Evolutionary conservation across 2,329 filamentous ascomycete genomes (phyloP).

Genomic region (Xylaria sp.): DNA sequence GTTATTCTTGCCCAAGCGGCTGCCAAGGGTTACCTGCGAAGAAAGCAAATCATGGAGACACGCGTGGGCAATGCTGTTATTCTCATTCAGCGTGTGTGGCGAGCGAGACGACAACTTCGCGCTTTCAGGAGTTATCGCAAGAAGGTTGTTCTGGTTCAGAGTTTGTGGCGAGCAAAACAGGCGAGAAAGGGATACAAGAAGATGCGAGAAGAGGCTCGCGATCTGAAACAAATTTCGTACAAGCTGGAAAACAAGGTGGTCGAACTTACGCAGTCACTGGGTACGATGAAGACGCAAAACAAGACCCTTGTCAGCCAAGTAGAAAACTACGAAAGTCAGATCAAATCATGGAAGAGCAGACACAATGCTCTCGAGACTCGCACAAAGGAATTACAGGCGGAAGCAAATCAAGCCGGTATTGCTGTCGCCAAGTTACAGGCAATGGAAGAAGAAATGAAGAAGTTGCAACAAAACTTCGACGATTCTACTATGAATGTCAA

Average conservation of each 20-base stretch:
- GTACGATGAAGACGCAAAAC: constrained; percentile 93
- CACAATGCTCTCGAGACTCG: constrained; percentile 90
- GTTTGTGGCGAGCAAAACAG: constrained; percentile 85
- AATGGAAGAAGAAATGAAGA: constrained; percentile 96
- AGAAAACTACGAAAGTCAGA: constrained; percentile 93
- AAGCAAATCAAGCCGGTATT: constrained; percentile 98
- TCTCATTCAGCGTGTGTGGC: constrained; percentile 91
- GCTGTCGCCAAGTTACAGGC: constrained; percentile 87
- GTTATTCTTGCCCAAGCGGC: constrained; percentile 88
- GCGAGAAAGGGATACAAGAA: constrained; percentile 89
- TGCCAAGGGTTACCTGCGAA: constrained; percentile 90
- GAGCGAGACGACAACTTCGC: constrained; percentile 79
- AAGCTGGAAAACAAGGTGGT: constrained; percentile 99
- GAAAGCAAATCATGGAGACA: constrained; percentile 93
- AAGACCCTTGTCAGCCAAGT: constrained; percentile 88
- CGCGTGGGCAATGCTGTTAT: constrained; percentile 90
- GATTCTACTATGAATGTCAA: constrained; percentile 93
- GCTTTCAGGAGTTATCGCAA: constrained; percentile 89
- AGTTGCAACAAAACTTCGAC: constrained; percentile 86
- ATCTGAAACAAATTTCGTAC: constrained; percentile 99
- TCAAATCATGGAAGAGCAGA: constrained; percentile 94
- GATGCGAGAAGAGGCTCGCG: constrained; percentile 92
- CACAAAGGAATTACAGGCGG: constrained; percentile 92
- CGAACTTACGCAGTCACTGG: constrained; percentile 92
- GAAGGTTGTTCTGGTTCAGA: constrained; percentile 91